Percentiles rank a stretch among this genome's conserved stretches.
phyloP scores from a whole-genome alignment of 345 rosid species.

The Acer yangbiense region DNA sequence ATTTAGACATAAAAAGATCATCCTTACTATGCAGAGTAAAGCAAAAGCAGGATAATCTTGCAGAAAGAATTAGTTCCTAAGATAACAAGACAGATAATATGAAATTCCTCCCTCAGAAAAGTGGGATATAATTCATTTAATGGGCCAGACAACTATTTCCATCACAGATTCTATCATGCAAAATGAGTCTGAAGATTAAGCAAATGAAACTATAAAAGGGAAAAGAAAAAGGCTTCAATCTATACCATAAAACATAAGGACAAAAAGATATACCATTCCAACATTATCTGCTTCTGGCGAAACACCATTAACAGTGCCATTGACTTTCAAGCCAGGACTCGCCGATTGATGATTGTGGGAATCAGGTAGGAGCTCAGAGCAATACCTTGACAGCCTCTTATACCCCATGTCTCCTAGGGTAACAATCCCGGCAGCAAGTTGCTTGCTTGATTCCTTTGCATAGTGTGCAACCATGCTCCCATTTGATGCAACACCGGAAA shows the following conservation, averaged over 20 bases:
- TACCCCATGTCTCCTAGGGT: constrained; percentile 85
- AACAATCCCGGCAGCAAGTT: constrained; percentile 85
- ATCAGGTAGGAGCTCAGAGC: constrained; percentile 75
- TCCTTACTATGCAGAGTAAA: background rate
- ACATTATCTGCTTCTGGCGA: constrained; percentile 62
- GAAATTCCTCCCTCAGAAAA: background rate
- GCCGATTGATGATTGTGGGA: constrained; percentile 47
- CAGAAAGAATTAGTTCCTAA: background rate
- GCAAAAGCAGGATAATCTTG: background rate
- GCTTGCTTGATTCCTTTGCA: constrained; percentile 93
- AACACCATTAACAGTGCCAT: constrained; percentile 56
- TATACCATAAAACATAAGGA: constrained; percentile 15
- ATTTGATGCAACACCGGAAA: constrained; percentile 50
- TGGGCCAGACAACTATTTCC: background rate
- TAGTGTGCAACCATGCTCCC: constrained; percentile 66
- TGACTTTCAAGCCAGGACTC: constrained; percentile 56
- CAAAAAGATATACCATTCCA: constrained; percentile 71
- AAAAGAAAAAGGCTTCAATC: background rate
- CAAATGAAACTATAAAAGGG: background rate
- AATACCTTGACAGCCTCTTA: constrained; percentile 69
- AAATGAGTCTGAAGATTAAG: background rate
- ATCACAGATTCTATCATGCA: background rate
- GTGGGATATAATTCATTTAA: background rate
- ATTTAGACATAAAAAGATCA: background rate
- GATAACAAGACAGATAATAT: background rate